Base-by-base conservation (phyloP, 768 basidiomycete species). In the Pulveroboletus ravenelii region DNA sequence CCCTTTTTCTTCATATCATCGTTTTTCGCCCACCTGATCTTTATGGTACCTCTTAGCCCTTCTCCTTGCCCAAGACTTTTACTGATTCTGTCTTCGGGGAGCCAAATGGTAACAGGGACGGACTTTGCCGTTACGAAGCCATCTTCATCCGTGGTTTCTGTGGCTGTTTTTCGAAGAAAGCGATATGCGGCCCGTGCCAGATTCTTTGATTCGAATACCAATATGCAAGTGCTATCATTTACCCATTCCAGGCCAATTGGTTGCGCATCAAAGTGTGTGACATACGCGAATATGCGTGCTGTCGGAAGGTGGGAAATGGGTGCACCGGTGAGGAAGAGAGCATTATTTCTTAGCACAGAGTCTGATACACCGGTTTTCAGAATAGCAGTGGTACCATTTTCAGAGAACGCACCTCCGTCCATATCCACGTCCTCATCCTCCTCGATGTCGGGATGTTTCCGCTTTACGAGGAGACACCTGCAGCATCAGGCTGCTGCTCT, bases 161-260 rank as follows among this genome's bases (percentile, higher is more conserved):
- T 57, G 9, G 67, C 54, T 14, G 74, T 68, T 63, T 83, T 84
- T 57, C 76, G 76, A 15, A 89, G 74, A 18, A 60, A 61, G 10
- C 70, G 67, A 56, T 77, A 75, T 2, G 79, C 84, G 1, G 69
- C 57, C 23, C 77, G 75, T 12, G 88, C 88, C 12, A 73, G 66
- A 34, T 69, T 53, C 45, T 75, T 79, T 35, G 79, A 75, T 29
- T 76, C 68, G 62, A 89, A 93, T 38, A 93, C 85, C 45, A 92
- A 72, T 4, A 93, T 77, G 58, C 88, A 91, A 23, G 86, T 89
- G 20, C 73, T 84, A 69, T 93, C 90, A 64, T 90, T 82, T 17
- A 93, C 77, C 90, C 90, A 93, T 70, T 93, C 90, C 8, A 93
- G 71, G 8, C 78, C 89, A 54, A 89, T 76, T 0, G 89, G 89